Evolutionary conservation across 2,329 filamentous ascomycete genomes (phyloP), one percentile per base, ranked within the genome.

Genomic region (Ophiosphaerella herpotricha): DNA sequence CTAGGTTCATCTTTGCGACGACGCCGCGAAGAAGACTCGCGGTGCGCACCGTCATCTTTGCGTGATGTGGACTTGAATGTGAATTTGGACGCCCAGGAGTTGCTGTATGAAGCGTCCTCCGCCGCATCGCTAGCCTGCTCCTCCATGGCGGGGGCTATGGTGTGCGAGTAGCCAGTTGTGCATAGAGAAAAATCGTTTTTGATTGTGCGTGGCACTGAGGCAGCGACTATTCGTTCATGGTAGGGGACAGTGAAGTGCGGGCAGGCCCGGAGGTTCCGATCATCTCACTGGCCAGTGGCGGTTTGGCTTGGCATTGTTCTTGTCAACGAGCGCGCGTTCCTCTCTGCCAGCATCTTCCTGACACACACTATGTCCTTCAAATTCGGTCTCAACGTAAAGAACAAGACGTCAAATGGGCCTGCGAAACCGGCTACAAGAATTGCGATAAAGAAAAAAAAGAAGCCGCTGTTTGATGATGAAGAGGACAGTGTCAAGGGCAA

Each of bases 321-420:
- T 16, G 40, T 50, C 46, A 41, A 48, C 34, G 41, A 38, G 40
- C 39, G 26, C 23, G 34, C 36, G 39, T 39, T 23, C 16, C 43
- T 35, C 38, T 21, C 34, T 24, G 36, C 35, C 32, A 43, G 42
- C 41, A 40, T 24, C 35, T 33, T 39, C 18, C n/a, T 32, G 46
- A 44, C 46, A 39, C 61, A 44, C 58, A 63, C 34, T 54, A 73
- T 73, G 72, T 66, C 70, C 13, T 74, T 83, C 44, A 79, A 78
- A 16, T 82, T 80, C 59, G 86, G 85, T 43, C 78, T 89, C 34
- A 88, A 82, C 63, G 60, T 85, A 38, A 73, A 79, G 42, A 86
- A 85, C 64, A 89, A 87, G 70, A 39, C 55, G 9, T 37, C 54
- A 11, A 58, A 49, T 16, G 50, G 48, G 12, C 54, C 50, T 6